Conservation (phyloP, 805 yeast species). For the Komagataella kurtzmanii region DNA sequence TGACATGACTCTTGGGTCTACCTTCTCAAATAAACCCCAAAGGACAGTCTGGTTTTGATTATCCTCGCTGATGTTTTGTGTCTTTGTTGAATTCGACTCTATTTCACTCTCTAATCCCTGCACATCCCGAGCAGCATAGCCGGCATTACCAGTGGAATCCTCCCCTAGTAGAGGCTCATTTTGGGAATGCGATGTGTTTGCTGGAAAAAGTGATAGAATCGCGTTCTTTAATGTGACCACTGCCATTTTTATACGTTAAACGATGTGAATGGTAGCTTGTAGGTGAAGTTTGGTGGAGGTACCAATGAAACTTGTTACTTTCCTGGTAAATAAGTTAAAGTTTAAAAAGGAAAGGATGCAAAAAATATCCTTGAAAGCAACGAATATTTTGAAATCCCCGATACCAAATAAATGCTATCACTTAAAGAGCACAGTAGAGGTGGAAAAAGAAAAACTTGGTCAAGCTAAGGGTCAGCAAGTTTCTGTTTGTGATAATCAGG, state of each 20-base stretch:
- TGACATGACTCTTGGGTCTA: slow-evolving; percentile 88
- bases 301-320: neutral
- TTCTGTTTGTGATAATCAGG: neutral
- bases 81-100: neutral
- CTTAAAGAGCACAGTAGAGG: neutral
- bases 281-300: neutral
- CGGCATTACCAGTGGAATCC: neutral
- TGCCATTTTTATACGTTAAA: neutral
- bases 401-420: neutral
- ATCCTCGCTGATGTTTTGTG: neutral
- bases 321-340: neutral
- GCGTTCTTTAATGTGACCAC: slow-evolving; percentile 1
- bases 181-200: neutral
- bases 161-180: neutral
- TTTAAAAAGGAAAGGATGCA: neutral
- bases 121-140: neutral
- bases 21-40: slow-evolving; percentile 26
- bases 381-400: neutral
- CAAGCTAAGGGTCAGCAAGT: neutral
- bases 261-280: neutral
- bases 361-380: neutral
- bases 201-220: neutral
- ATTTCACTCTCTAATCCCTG: neutral
- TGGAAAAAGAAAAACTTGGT: neutral
- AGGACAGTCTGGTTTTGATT: neutral